These are phyloP conservation scores for Nannochloropsis granulata DNA, from an alignment of 108 stramenopile species.

Conservation along the genomic window DNA sequence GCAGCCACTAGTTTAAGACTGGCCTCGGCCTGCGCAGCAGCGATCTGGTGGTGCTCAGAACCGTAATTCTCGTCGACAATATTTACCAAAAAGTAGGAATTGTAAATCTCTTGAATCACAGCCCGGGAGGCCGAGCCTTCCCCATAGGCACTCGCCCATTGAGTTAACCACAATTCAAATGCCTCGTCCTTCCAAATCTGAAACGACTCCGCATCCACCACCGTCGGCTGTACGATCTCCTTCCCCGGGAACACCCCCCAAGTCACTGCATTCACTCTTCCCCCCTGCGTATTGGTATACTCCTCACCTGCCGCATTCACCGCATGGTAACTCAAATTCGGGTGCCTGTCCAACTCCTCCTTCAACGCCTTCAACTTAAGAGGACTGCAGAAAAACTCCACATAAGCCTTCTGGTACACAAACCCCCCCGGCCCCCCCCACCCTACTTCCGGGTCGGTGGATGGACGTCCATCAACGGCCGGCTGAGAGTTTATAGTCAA, in stretches of 20 bases:
- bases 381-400: constrained; percentile 82
- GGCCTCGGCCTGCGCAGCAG: neutral
- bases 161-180: constrained; percentile 72
- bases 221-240: constrained; percentile 38
- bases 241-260: constrained; percentile 36
- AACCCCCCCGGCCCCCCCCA: constrained; percentile 85
- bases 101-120: constrained; percentile 64
- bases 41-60: neutral
- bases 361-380: constrained; percentile 46
- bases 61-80: constrained; percentile 85
- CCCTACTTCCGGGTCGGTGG: constrained; percentile 60
- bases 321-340: constrained; percentile 59
- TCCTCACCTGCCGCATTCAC: constrained; percentile 31
- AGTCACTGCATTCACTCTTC: constrained; percentile 27
- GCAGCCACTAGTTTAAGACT: neutral
- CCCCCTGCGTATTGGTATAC: neutral
- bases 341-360: constrained; percentile 39
- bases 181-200: constrained; percentile 61
- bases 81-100: constrained; percentile 80
- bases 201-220: constrained; percentile 30
- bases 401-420: constrained; percentile 92
- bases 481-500: constrained; percentile 88
- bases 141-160: constrained; percentile 82
- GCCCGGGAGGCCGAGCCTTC: constrained; percentile 57
- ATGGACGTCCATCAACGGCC: constrained; percentile 61